Conservation (phyloP, 139 green algal species). For the Ettlia oleoabundans region DNA sequence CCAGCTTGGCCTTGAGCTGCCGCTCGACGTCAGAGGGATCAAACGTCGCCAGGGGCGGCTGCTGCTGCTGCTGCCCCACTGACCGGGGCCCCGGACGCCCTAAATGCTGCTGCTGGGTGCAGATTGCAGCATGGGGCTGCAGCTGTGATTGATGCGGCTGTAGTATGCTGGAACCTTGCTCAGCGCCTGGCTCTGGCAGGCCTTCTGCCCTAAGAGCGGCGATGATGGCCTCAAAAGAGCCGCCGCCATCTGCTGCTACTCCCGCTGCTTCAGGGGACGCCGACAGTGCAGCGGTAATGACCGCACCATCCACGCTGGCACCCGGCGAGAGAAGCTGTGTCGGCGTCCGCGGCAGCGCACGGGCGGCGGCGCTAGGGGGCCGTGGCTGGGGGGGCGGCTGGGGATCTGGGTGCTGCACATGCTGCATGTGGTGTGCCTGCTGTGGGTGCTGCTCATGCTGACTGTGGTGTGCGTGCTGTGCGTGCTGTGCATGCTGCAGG, state of each 20-base stretch:
- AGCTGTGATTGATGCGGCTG: too few relatives aligned
- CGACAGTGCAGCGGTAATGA: too few relatives aligned
- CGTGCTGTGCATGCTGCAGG: neutral
- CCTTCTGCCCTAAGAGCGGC: neutral
- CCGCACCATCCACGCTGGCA: too few relatives aligned
- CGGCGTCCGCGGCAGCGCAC: too few relatives aligned
- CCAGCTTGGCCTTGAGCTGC: slow-evolving; percentile 8
- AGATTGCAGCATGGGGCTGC: neutral
- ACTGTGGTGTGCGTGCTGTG: neutral
- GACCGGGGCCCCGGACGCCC: too few relatives aligned
- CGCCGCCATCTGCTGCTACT: too few relatives aligned
- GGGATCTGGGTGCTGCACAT: neutral
- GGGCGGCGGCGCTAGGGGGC: neutral
- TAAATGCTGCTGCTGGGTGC: neutral
- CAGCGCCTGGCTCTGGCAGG: too few relatives aligned
- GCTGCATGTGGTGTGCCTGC: neutral
- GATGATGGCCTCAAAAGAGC: neutral
- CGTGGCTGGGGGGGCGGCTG: too few relatives aligned
- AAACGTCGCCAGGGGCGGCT: slow-evolving; percentile 12
- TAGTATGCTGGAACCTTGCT: too few relatives aligned
- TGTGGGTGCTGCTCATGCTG: neutral
- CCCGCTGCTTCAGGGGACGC: too few relatives aligned
- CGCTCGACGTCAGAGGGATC: neutral
- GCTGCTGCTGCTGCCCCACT: neutral
- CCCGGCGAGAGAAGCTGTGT: too few relatives aligned